Evolutionary conservation across 2,329 filamentous ascomycete genomes (phyloP), one percentile per base, ranked within the genome.

Genomic region (Cyanodermella asteris): DNA sequence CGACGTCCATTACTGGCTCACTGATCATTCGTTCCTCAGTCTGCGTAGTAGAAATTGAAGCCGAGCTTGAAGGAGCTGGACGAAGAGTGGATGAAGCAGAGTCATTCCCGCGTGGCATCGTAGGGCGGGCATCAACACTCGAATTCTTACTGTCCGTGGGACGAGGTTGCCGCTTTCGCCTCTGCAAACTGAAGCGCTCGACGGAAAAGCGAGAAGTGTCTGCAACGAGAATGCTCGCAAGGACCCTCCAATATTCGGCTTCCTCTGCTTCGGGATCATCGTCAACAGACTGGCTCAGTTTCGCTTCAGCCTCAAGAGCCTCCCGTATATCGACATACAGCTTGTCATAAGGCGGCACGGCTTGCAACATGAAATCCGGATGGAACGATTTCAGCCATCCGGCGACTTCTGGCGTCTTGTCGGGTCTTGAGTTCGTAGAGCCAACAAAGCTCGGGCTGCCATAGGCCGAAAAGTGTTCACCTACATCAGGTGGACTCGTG

Each of bases 281-380:
- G n/a, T n/a, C n/a, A n/a, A n/a, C n/a, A n/a, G n/a, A n/a, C n/a
- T 3, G 57, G 54, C 33, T 67, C 61, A 7, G 57, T n/a, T n/a
- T n/a, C n/a, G n/a, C n/a, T n/a, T n/a, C n/a, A n/a, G n/a, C n/a
- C n/a, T n/a, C n/a, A n/a, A n/a, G n/a, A n/a, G 61, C 56, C 21
- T 50, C 49, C 35, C 54, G 61, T 32, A 68, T 56, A 23, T 68
- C 61, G 10, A 53, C 49, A 35, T 61, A 54, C 5, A 67, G 38
- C 11, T 51, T 46, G 4, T 43, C 35, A 30, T 67, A 66, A 3
- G 61, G 61, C 18, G 55, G 53, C 18, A 65, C 59, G 9, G 59
- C 63, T 41, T 69, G 63, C 2, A 69, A 50, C 7, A 56, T 48
- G 34, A 67, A 68, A 38, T 69, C 63, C 29, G 63, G 55, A 36